A percentile compares a stretch with the other conserved stretches of the same genome.
Conservation (phyloP, 1,139 yeast genomes). For the Kodamaea ohmeri region DNA sequence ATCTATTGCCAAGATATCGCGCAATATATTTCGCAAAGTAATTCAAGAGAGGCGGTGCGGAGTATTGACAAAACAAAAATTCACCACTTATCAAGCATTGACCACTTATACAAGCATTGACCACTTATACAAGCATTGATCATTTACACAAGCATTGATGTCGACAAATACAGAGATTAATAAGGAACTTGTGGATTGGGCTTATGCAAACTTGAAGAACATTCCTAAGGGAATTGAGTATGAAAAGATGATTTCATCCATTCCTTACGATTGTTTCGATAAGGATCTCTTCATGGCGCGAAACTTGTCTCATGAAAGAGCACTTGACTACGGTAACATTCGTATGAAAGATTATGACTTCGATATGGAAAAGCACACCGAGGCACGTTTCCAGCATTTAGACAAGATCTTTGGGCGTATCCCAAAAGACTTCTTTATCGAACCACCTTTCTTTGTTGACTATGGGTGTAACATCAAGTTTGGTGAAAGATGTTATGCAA, state of each 20-base stretch:
- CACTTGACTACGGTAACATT: conserved; percentile 38
- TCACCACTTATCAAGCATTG: too few species aligned
- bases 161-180: conserved; percentile 22
- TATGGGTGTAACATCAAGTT: conserved; percentile 54
- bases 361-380: conserved; percentile 25
- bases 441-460: conserved; percentile 56
- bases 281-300: conserved; percentile 27
- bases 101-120: too few species aligned
- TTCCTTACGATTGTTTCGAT: conserved; percentile 33
- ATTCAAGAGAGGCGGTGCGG: too few species aligned
- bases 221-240: conserved; percentile 45
- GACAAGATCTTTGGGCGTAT: conserved; percentile 45
- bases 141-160: conserved; percentile 8
- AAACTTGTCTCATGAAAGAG: conserved; percentile 29
- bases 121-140: too few species aligned
- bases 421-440: conserved; percentile 40
- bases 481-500: conserved; percentile 52
- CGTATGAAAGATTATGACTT: conserved; percentile 36
- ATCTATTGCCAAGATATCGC: too few species aligned
- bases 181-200: conserved; percentile 39
- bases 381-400: conserved; percentile 38
- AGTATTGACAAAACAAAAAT: too few species aligned
- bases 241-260: conserved; percentile 40
- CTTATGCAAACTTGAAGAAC: conserved; percentile 38
- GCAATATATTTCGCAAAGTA: too few species aligned